phyloP scores from a whole-genome alignment of 345 rosid species.

The Carallia pectinifolia region DNA sequence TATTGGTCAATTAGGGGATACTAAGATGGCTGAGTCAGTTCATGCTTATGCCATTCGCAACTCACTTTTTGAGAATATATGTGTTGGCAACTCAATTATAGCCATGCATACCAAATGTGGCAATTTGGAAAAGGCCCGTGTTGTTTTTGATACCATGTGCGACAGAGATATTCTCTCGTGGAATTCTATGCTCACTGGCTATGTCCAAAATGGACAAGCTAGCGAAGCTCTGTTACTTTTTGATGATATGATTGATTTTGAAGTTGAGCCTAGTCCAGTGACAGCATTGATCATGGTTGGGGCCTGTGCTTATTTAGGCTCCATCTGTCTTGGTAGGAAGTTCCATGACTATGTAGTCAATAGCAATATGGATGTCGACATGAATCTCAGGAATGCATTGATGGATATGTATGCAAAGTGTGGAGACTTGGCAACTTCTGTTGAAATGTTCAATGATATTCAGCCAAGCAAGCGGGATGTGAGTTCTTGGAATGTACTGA shows the following conservation, averaged over 20 bases:
- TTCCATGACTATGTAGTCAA: slow-evolving; percentile 33
- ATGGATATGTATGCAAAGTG: slow-evolving; percentile 60
- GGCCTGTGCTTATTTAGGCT: slow-evolving; percentile 55
- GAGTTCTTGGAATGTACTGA: slow-evolving; percentile 52
- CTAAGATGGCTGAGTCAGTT: slow-evolving; percentile 24
- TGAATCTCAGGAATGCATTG: slow-evolving; percentile 42
- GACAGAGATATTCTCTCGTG: slow-evolving; percentile 47
- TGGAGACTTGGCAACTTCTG: slow-evolving; percentile 49
- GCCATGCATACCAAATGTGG: slow-evolving; percentile 54
- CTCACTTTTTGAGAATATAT: slow-evolving; percentile 22
- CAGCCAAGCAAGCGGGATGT: slow-evolving; percentile 29
- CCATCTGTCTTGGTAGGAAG: slow-evolving; percentile 37
- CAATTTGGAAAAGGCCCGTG: slow-evolving; percentile 33
- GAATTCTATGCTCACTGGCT: slow-evolving; percentile 62
- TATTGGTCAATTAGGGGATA: slow-evolving; percentile 46
- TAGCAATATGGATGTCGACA: slow-evolving; percentile 31
- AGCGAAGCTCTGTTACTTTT: slow-evolving; percentile 49
- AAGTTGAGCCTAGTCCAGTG: slow-evolving; percentile 35
- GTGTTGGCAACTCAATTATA: slow-evolving; percentile 45
- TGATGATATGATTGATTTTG: slow-evolving; percentile 39
- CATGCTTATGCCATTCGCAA: slow-evolving; percentile 37
- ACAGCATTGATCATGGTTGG: slow-evolving; percentile 53
- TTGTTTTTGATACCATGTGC: slow-evolving; percentile 45
- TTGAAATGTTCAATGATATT: slow-evolving; percentile 37
- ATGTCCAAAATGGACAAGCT: slow-evolving; percentile 50